phyloP scores from a whole-genome alignment of 2,329 filamentous ascomycete species.

The Orbilia brochopaga region DNA sequence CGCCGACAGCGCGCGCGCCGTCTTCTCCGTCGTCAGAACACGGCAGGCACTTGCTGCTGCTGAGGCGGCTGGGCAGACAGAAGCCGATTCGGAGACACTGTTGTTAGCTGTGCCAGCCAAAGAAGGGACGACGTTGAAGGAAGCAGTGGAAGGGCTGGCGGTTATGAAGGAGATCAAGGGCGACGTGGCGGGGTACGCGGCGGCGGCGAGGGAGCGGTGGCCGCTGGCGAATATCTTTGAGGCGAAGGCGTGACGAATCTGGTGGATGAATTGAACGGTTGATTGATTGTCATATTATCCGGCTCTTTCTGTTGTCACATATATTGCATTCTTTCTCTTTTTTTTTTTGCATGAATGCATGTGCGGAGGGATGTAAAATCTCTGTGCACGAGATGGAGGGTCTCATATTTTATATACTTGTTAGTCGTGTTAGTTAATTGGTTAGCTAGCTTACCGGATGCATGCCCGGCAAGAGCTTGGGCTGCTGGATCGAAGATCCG shows the following conservation, averaged over 20 bases:
- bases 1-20: conserved; percentile 62
- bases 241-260: conserved; percentile 28
- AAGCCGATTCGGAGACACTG: conserved; percentile 63
- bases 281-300: no score
- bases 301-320: no score
- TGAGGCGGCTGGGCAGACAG: conserved; percentile 24
- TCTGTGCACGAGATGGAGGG: no score
- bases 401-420: no score
- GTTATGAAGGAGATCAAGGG: conserved; percentile 63
- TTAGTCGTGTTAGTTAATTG: no score
- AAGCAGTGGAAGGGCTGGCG: conserved; percentile 65
- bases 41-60: conserved; percentile 16
- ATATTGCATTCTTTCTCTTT: no score
- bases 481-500: no score
- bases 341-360: no score
- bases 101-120: conserved; percentile 67
- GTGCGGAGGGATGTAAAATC: no score
- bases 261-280: neutral
- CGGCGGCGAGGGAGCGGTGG: conserved; percentile 62
- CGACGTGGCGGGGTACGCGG: conserved; percentile 55
- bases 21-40: conserved; percentile 61
- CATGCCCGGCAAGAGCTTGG: no score
- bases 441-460: no score
- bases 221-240: conserved; percentile 61
- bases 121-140: conserved; percentile 63